Evolutionary conservation across 1,284 basidiomycete genomes (phyloP).

Genomic region (Ustilago cynodontis): DNA sequence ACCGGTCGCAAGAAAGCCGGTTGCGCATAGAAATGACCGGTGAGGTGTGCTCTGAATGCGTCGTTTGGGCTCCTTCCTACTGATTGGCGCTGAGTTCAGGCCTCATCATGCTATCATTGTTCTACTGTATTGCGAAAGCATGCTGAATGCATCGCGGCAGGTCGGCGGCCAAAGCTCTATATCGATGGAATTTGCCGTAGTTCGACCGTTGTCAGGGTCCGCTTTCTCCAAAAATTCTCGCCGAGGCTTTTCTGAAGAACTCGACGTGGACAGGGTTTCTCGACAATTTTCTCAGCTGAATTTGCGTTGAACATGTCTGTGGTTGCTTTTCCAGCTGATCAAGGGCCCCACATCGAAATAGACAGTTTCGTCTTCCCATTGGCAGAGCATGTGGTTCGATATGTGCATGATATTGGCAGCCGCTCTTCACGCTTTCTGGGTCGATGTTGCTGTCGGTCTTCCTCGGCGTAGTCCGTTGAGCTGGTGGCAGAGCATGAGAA

Average conservation of each 20-base stretch:
- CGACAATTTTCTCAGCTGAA: neutral
- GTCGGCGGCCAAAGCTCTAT: constrained; percentile 5
- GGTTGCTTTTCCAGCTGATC: too few relatives aligned
- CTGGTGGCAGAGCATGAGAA: neutral
- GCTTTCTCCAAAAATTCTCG: neutral
- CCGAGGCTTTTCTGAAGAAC: neutral
- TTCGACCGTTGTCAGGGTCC: constrained; percentile 5
- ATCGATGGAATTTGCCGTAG: constrained; percentile 1
- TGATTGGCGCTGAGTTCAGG: neutral
- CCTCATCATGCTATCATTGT: neutral
- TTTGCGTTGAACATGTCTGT: neutral
- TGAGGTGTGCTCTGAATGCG: neutral
- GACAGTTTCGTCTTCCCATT: neutral
- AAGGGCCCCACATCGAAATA: constrained; percentile 7
- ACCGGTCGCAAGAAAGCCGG: neutral
- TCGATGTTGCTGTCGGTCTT: neutral
- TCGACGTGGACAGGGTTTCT: neutral
- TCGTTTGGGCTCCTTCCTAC: neutral
- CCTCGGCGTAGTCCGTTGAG: neutral
- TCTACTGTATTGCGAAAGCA: neutral
- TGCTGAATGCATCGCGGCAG: neutral
- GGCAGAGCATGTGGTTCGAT: constrained; percentile 3
- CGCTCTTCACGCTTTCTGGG: neutral
- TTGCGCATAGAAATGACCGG: constrained; percentile 1
- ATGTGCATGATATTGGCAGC: neutral